Percentiles rank a stretch among this genome's conserved stretches.
Evolutionary conservation across 2,329 filamentous ascomycete genomes (phyloP).

Genomic region (Blumeria hordei): DNA sequence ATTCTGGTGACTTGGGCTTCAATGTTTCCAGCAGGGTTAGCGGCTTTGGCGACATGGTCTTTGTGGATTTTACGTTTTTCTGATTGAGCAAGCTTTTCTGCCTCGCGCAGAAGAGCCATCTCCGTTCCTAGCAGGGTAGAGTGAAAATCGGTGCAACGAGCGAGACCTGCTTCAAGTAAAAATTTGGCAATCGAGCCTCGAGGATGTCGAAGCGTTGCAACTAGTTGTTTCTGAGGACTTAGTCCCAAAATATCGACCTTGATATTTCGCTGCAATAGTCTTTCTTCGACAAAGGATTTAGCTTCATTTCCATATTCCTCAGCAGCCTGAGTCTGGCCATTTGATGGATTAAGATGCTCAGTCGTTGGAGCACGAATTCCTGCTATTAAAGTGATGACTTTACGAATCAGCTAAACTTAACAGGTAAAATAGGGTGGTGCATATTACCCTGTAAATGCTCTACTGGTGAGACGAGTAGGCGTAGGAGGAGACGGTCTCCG

Average conservation of each 20-base stretch:
- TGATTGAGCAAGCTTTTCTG: constrained; percentile 66
- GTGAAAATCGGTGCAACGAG: constrained; percentile 86
- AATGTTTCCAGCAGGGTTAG: constrained; percentile 33
- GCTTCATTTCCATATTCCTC: constrained; percentile 84
- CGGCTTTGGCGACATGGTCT: constrained; percentile 46
- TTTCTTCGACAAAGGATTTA: constrained; percentile 61
- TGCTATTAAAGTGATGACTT: constrained; percentile 72
- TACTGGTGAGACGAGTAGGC: constrained; percentile 55
- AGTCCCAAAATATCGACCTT: constrained; percentile 64
- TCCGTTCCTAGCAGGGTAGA: constrained; percentile 72
- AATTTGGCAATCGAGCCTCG: constrained; percentile 75
- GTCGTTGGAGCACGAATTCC: constrained; percentile 80
- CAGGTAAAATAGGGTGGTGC: neutral
- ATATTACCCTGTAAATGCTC: constrained; percentile 36
- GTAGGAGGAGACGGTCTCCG: constrained; percentile 70
- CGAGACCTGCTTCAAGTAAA: constrained; percentile 68
- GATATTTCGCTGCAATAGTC: constrained; percentile 68
- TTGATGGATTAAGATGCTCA: constrained; percentile 55
- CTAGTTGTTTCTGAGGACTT: constrained; percentile 76
- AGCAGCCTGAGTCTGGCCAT: constrained; percentile 44
- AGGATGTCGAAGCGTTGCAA: constrained; percentile 69
- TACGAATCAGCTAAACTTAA: constrained; percentile 14
- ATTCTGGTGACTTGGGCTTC: constrained; percentile 74
- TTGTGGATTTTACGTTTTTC: constrained; percentile 60
- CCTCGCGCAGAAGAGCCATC: constrained; percentile 65